Percentiles rank a stretch among this genome's conserved stretches.
Conservation (phyloP, 148 eudicot genomes). For the Selenicereus undatus region DNA sequence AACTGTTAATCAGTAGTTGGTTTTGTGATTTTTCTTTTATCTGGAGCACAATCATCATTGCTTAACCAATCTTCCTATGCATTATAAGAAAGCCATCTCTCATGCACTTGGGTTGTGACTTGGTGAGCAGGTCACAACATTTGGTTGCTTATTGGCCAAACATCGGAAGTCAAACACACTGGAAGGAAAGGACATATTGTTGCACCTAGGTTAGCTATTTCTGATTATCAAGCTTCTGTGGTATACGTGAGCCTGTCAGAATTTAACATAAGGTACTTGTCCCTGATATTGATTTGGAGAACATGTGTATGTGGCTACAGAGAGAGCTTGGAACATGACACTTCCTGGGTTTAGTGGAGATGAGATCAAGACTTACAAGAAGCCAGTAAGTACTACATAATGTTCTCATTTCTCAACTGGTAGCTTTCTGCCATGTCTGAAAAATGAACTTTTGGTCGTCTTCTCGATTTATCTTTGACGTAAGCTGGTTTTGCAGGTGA, state of each 20-base stretch:
- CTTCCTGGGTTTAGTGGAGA: conserved; percentile 91
- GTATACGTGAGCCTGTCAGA: conserved; percentile 8
- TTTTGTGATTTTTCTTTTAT: background rate
- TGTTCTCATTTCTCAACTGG: background rate
- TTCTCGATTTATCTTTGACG: background rate
- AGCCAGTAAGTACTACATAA: conserved; percentile 52
- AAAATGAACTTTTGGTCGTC: background rate
- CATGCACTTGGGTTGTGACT: background rate
- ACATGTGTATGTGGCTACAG: conserved; percentile 33
- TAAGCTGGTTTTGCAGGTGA: conserved; percentile 38
- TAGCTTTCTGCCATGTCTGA: no score
- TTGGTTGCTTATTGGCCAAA: conserved; percentile 93
- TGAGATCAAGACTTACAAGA: conserved; percentile 67
- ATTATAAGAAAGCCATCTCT: background rate
- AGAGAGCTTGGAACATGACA: conserved; percentile 88
- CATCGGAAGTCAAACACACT: conserved; percentile 85
- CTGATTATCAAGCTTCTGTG: background rate
- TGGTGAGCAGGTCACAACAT: conserved; percentile 67
- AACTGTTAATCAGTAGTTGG: background rate
- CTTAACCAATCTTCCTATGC: background rate
- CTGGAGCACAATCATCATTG: background rate
- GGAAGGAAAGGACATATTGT: conserved; percentile 91
- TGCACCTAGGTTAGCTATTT: conserved; percentile 74
- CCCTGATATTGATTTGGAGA: background rate
- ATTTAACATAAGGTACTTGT: background rate